Evolutionary conservation across 2,329 filamentous ascomycete genomes (phyloP).

Genomic region (Neofusicoccum sp.): DNA sequence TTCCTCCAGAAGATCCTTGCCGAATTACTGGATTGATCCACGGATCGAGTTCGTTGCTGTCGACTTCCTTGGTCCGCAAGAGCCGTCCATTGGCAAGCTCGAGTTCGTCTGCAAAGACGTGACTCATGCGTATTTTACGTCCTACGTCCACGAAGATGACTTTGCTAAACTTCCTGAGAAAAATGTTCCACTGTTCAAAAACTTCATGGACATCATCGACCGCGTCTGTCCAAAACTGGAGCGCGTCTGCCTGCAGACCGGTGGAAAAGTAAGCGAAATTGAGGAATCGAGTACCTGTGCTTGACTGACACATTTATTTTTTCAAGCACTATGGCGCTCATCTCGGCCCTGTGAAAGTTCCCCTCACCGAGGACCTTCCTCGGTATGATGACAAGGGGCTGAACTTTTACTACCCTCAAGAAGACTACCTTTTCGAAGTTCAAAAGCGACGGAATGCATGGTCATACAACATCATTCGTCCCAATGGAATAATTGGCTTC

Average conservation of each 20-base stretch:
- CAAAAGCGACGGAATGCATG: slow-evolving; percentile 31
- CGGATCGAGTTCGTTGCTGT: slow-evolving; percentile 36
- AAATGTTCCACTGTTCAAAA: slow-evolving; percentile 36
- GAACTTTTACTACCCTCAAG: slow-evolving; percentile 26
- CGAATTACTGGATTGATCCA: slow-evolving; percentile 29
- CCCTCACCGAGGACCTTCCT: slow-evolving; percentile 22
- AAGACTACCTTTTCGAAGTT: slow-evolving; percentile 22
- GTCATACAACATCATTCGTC: slow-evolving; percentile 34
- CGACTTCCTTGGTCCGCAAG: slow-evolving; percentile 32
- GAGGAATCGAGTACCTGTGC: not conserved
- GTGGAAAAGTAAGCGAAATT: not conserved
- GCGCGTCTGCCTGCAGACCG: slow-evolving; percentile 28
- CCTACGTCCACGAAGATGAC: slow-evolving; percentile 37
- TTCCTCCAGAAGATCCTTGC: slow-evolving; percentile 31
- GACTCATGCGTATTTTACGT: slow-evolving; percentile 39
- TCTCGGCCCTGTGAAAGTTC: slow-evolving; percentile 21
- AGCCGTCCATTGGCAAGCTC: slow-evolving; percentile 19
- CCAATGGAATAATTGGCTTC: slow-evolving; percentile 36
- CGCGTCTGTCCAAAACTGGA: slow-evolving; percentile 28
- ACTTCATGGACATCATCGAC: slow-evolving; percentile 35
- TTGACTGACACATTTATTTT: not conserved
- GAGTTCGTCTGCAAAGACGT: slow-evolving; percentile 29
- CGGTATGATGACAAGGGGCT: slow-evolving; percentile 8
- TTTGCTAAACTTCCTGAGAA: slow-evolving; percentile 30
- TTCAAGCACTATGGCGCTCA: slow-evolving; percentile 23